phyloP scores from a whole-genome alignment of 2,329 filamentous ascomycete genomes.

The Trichocomaceae sp. region DNA sequence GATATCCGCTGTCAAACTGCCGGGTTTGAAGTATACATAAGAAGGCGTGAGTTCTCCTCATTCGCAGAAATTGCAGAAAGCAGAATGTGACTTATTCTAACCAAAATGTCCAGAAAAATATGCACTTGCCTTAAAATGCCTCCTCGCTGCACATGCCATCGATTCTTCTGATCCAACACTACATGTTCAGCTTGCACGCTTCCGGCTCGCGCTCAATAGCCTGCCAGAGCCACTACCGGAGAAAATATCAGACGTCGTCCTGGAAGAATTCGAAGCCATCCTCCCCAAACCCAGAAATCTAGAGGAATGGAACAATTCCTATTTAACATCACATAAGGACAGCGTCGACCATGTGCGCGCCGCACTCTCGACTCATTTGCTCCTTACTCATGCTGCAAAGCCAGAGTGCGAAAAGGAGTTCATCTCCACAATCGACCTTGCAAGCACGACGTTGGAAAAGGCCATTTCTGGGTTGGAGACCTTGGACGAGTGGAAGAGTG shows the following conservation, averaged over 20 bases:
- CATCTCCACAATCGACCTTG: constrained; percentile 50
- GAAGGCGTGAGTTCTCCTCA: constrained; percentile 61
- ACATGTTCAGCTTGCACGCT: constrained; percentile 66
- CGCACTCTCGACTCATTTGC: constrained; percentile 53
- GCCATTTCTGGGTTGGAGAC: constrained; percentile 50
- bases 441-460: constrained; percentile 49
- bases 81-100: constrained; percentile 13
- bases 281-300: constrained; percentile 53
- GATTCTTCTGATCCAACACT: constrained; percentile 64
- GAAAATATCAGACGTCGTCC: constrained; percentile 63
- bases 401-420: constrained; percentile 56
- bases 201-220: constrained; percentile 57
- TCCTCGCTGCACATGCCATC: constrained; percentile 65
- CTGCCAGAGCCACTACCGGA: constrained; percentile 55
- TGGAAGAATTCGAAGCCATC: constrained; percentile 58
- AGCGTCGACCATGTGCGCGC: constrained; percentile 59
- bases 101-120: constrained; percentile 62
- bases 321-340: constrained; percentile 54
- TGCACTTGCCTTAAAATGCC: constrained; percentile 76
- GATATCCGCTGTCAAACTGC: constrained; percentile 74
- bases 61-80: neutral
- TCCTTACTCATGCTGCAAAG: constrained; percentile 53
- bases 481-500: constrained; percentile 47
- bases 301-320: constrained; percentile 60
- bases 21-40: constrained; percentile 84